phyloP scores from a whole-genome alignment of 139 green algal species.

The Chlorella sp. region DNA sequence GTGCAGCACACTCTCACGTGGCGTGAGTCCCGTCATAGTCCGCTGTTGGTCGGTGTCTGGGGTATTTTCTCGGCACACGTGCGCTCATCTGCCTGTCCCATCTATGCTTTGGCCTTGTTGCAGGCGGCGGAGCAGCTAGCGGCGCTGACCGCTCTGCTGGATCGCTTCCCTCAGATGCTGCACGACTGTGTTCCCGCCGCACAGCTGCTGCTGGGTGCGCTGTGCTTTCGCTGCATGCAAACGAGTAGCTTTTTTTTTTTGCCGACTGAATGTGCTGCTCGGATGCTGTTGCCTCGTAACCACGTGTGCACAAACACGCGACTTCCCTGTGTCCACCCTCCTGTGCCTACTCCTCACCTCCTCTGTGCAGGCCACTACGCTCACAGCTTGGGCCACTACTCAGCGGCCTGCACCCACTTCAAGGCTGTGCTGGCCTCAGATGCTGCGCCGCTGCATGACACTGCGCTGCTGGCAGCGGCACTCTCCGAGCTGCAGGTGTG shows the following conservation, averaged over 20 bases:
- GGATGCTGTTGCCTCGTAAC: not conserved
- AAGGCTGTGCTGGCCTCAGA: not conserved
- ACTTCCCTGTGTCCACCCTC: not conserved
- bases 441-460: constrained; percentile 9
- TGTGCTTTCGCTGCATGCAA: not conserved
- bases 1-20: no score
- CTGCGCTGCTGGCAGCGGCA: constrained; percentile 30
- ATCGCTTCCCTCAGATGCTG: constrained; percentile 31
- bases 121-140: constrained; percentile 3
- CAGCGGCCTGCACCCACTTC: constrained; percentile 19
- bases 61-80: no score
- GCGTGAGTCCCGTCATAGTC: no score
- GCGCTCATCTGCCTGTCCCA: no score
- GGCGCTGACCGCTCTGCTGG: constrained; percentile 13
- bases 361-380: constrained; percentile 30
- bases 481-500: constrained; percentile 33
- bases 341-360: not conserved
- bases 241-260: not conserved
- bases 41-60: no score
- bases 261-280: not conserved
- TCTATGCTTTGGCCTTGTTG: no score
- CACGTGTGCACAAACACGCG: not conserved
- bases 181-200: constrained; percentile 6
- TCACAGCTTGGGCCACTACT: constrained; percentile 24
- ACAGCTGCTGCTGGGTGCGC: constrained; percentile 37